Base-by-base conservation (phyloP, 345 rosid genomes). In the Stellera chamaejasme region DNA sequence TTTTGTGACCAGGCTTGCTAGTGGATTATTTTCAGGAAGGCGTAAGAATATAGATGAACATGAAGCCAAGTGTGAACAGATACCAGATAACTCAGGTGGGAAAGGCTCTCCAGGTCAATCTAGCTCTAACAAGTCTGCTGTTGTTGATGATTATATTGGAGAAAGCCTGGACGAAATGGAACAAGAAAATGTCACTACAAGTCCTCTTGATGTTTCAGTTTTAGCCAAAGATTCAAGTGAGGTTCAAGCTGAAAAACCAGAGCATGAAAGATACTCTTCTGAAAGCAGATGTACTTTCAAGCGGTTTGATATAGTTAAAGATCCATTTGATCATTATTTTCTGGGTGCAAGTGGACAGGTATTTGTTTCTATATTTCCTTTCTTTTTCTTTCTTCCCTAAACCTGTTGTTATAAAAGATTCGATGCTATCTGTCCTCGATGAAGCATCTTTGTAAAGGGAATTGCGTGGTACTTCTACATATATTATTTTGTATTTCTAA, bases 291-390 rank as follows among this genome's bases (percentile, higher is more conserved):
- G 67, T 69, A 60, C 60, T 67, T 85, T 83, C 79, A 84, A 70
- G 71, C 87, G 77, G 67, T 90, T 90, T 72, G 97, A 94, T 65
- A 78, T 73, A 36, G 72, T 82, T 59, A 81, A 78, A 72, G 92
- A 79, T 67, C 96, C 96, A 59, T 52, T 68, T 55, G 97, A 90
- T 78, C 96, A 94, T 76, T 77, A 87, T 71, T 94, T 78, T 64
- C 81, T 82, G 69, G 80, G 73, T 57, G 64, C 78, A 47, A 75
- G 64, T 77, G 82, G 62, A 45, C 90, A 83, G 99, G 96, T 90
- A 77, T 45, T 49, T 49, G 13, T 26, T 10, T 11, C 23, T 19
- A 19, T 19, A 19, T 19, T 19, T 19, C 23, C 23, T 19, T 19
- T 19, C 23, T 19, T 19, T 19, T 19, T 19, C n/a, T 19, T 19